Evolutionary conservation across 495 filamentous ascomycete genomes (phyloP), one percentile per base, ranked within the genome.

Genomic region (Astrothelium subdiscretum): DNA sequence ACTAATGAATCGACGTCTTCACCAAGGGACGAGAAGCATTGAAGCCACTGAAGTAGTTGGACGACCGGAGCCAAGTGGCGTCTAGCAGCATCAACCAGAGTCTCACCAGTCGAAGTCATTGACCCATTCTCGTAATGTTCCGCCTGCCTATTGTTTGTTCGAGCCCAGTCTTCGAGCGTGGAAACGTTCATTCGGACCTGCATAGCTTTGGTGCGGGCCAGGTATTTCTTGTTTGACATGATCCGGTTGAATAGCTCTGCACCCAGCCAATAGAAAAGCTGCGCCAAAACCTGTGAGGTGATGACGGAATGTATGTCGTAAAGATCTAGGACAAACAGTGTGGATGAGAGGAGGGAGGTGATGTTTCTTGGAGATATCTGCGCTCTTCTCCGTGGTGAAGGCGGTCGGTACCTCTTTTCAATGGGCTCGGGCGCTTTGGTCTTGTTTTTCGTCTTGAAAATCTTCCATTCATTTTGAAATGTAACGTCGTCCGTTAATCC

Each of bases 121-220:
- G 92, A 89, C 10, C 92, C 94, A 62, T 90, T 87, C 71, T 99
- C 94, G 69, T 90, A 97, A 71, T 97, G 94, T 71, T 96, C 94
- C 8, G 94, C 92, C 66, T 95, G 85, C 18, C 95, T 85, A 69
- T 96, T 97, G 74, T 97, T 99, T 29, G 81, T 77, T 15, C 91
- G 81, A 1, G 92, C 94, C 94, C 94, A 99, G 70, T 99, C 94
- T 73, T 99, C 94, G 48, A 99, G 78, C 1, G 82, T 84, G 3
- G 94, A 97, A 29, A 97, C 85, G 71, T 99, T 99, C 90, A 99
- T 96, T 64, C 94, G 90, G 63, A 99, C 97, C 69, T 99, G 95
- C 94, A 99, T 97, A 5, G 94, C 94, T 72, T 99, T 99, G 15
- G 94, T 99, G 32, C 94, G 85, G 4, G 94, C 92, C 6, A 99